These are phyloP conservation scores for Calycina herbarum DNA, from an alignment of 2,329 filamentous ascomycete genomes.

Conservation along the genomic window DNA sequence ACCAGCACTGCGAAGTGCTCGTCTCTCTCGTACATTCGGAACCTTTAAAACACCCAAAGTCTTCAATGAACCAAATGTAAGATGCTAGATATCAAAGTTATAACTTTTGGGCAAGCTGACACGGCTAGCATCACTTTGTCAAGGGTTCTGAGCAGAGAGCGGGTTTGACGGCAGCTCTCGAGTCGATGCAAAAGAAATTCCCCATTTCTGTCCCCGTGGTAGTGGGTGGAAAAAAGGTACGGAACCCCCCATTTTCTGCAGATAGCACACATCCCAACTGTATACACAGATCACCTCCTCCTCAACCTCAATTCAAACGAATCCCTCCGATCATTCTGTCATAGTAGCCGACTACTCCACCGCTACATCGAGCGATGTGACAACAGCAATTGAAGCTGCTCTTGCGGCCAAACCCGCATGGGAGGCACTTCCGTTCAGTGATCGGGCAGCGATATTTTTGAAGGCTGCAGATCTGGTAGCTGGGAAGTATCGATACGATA, in stretches of 20 bases:
- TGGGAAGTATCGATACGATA: slow-evolving; percentile 91
- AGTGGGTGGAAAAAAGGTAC: slow-evolving; percentile 77
- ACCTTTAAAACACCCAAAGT: slow-evolving; percentile 86
- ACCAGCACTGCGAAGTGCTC: slow-evolving; percentile 25
- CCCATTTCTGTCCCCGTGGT: slow-evolving; percentile 66
- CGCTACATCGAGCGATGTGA: slow-evolving; percentile 74
- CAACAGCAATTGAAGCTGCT: slow-evolving; percentile 77
- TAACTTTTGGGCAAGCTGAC: slow-evolving; percentile 11
- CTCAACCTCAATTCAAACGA: slow-evolving; percentile 67
- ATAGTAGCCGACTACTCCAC: slow-evolving; percentile 82
- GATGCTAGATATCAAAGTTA: slow-evolving; percentile 40
- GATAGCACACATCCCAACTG: too few species aligned
- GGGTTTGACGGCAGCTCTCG: slow-evolving; percentile 54
- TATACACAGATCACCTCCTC: slow-evolving; percentile 71
- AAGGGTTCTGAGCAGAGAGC: slow-evolving; percentile 76
- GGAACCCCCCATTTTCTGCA: too few species aligned
- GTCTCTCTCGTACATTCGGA: slow-evolving; percentile 50
- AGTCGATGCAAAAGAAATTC: too few species aligned
- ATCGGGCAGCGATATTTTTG: slow-evolving; percentile 89
- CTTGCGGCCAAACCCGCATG: slow-evolving; percentile 83
- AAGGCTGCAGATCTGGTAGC: slow-evolving; percentile 91
- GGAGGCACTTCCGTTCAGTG: slow-evolving; percentile 84
- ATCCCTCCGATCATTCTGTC: slow-evolving; percentile 77
- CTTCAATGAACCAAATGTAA: slow-evolving; percentile 89
- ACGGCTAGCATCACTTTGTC: slow-evolving; percentile 75